Percentiles rank a stretch among this genome's conserved stretches.
phyloP scores from a whole-genome alignment of 129 eudicot genomes.

The Saposhnikovia divaricata region DNA sequence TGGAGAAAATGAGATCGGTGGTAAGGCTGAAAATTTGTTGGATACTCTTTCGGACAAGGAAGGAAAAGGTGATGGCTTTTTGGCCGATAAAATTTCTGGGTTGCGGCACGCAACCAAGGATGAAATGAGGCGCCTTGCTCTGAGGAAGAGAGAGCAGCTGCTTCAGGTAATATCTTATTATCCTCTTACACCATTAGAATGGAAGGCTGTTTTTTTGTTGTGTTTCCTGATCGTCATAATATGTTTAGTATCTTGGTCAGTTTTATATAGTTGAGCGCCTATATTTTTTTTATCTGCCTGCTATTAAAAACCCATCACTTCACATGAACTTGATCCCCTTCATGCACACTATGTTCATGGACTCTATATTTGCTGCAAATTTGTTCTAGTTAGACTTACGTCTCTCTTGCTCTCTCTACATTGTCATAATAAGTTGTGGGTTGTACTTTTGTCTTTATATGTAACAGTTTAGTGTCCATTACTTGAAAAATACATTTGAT shows the following conservation, averaged over 20 bases:
- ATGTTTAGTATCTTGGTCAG: background rate
- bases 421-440: background rate
- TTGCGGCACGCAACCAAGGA: slow-evolving; percentile 86
- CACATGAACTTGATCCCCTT: background rate
- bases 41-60: slow-evolving; percentile 89
- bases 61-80: slow-evolving; percentile 77
- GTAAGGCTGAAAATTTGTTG: slow-evolving; percentile 91
- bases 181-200: background rate
- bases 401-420: background rate
- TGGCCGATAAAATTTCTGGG: slow-evolving; percentile 56
- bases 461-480: background rate
- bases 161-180: slow-evolving; percentile 57
- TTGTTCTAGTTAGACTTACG: background rate
- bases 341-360: background rate
- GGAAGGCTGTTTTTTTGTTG: background rate
- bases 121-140: slow-evolving; percentile 90
- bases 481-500: background rate
- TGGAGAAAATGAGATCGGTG: slow-evolving; percentile 97
- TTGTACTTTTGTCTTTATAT: background rate
- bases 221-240: background rate
- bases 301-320: background rate
- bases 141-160: slow-evolving; percentile 73
- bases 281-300: background rate
- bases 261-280: background rate
- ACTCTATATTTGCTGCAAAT: background rate